Evolutionary conservation across 169 alveolate genomes (phyloP), one percentile per base, ranked within the genome.

Genomic region (Plasmodium adleri): DNA sequence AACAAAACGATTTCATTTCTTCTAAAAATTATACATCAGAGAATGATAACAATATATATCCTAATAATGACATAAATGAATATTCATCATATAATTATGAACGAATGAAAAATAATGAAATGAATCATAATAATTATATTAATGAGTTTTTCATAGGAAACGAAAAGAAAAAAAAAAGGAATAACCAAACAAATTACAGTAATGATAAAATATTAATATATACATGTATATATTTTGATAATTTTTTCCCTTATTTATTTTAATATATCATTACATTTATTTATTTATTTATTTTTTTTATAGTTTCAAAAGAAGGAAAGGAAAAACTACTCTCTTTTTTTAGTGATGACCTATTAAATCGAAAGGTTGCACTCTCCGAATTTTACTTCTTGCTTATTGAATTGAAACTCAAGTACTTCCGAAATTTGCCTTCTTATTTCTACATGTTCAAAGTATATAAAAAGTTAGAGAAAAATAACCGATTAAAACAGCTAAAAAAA

Each of bases 381-480:
- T 85, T 93, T 60, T 93, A 93, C 20, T 62, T 93, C 15, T 88
- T 93, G 9, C 90, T 93, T 24, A 63, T 90, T 12, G 93, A 93
- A 87, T 71, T 93, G 32, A 93, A 90, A 85, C 54, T 90, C 43
- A 72, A 89, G 20, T 90, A 89, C 22, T 72, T 86, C 58, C 59
- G 74, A 22, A 74, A 86, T 15, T 72, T 92, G 45, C 72, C 92
- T 70, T 76, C 90, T 22, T 92, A 88, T 59, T 92, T 88, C 59
- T 90, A 88, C 73, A 62, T 64, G 75, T 92, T 92, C 88, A 72
- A 24, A 54, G 74, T 58, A n/a, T 72, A 73, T 54, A 92, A 92
- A 52, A 54, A 45, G 22, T 66, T 88, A 54, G 78, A 47, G 28
- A 54, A 60, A 54, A 88, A 83, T 15, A 39, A 28, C 52, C 64